Percentiles rank a stretch among this genome's conserved stretches.
These are phyloP conservation scores for Solanum appendiculatum DNA, from an alignment of 257 asterid species.

Conservation along the genomic window DNA sequence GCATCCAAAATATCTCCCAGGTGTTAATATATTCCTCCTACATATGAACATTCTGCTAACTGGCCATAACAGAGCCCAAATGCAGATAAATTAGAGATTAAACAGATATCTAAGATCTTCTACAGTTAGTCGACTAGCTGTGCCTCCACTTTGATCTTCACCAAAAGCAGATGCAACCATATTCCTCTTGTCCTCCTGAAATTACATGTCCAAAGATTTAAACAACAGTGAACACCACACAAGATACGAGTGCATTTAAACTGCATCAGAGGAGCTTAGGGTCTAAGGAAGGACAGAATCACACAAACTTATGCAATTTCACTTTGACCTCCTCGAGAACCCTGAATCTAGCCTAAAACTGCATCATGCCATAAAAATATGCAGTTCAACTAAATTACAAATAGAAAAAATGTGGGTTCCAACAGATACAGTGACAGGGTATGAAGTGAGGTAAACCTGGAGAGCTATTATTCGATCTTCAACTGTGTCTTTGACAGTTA, in stretches of 20 bases:
- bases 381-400: neutral
- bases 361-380: neutral
- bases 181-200: conserved; percentile 92
- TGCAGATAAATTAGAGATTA: conserved; percentile 7
- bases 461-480: conserved; percentile 95
- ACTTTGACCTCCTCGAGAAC: neutral
- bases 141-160: conserved; percentile 78
- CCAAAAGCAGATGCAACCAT: conserved; percentile 99
- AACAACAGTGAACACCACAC: neutral
- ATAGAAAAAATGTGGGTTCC: neutral
- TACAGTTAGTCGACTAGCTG: conserved; percentile 45
- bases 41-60: neutral
- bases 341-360: neutral
- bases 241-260: neutral
- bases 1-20: neutral
- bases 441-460: conserved; percentile 43
- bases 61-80: neutral
- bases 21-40: neutral
- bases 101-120: conserved; percentile 79
- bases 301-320: neutral
- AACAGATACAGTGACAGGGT: neutral
- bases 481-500: conserved; percentile 80
- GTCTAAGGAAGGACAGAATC: neutral
- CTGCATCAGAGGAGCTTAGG: neutral
- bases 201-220: neutral